Evolutionary conservation across 306 rosid species (phyloP).

Genomic region (Casuarina cunninghamiana): DNA sequence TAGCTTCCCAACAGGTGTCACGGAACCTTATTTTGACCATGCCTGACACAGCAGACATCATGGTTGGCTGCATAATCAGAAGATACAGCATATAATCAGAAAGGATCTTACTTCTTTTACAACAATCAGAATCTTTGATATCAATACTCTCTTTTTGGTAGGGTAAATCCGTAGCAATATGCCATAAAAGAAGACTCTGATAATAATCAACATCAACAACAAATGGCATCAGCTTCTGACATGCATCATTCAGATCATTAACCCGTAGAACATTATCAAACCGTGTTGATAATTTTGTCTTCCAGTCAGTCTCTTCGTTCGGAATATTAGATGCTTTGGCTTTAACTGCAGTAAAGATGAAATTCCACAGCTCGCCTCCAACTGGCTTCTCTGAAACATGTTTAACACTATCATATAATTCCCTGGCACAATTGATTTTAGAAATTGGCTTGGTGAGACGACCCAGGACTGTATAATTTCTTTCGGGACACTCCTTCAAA

Average conservation of each 20-base stretch:
- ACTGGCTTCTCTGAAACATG: too few species aligned
- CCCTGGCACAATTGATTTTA: not conserved
- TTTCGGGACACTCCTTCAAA: not conserved
- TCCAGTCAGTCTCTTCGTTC: not conserved
- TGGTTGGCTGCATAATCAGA: slow-evolving; percentile 31
- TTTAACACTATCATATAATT: too few species aligned
- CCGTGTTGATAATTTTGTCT: not conserved
- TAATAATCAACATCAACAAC: slow-evolving; percentile 25
- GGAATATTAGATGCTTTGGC: too few species aligned
- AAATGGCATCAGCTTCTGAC: not conserved
- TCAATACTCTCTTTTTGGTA: not conserved
- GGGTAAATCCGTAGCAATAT: slow-evolving; percentile 43
- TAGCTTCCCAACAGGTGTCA: slow-evolving; percentile 28
- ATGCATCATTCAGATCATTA: not conserved
- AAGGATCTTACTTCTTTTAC: slow-evolving; percentile 7
- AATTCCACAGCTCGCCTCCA: too few species aligned
- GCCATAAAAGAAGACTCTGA: not conserved
- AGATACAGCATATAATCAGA: slow-evolving; percentile 48
- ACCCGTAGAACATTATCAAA: slow-evolving; percentile 26
- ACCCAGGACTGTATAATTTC: not conserved
- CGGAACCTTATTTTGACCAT: not conserved
- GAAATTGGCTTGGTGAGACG: too few species aligned
- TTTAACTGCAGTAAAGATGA: too few species aligned
- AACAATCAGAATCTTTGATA: not conserved
- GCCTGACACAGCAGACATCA: slow-evolving; percentile 39